Base-by-base conservation (phyloP, 2,329 filamentous ascomycete genomes). In the Alternaria alternata region DNA sequence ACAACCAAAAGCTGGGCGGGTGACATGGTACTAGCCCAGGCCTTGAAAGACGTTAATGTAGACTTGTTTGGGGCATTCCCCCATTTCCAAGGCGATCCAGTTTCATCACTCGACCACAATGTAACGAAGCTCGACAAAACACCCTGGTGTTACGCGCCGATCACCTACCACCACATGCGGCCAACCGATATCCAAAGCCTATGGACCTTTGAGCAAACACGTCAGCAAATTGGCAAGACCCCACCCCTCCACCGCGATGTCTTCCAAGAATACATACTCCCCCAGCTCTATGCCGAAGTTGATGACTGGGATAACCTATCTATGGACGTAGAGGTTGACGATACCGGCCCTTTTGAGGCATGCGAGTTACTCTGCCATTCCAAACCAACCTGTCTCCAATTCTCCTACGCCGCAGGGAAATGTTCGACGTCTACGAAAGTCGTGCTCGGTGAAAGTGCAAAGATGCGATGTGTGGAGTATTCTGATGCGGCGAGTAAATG, bases 1-100 rank as follows among this genome's bases (percentile, higher is more conserved):
- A 85, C 82, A 0, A 75, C 75, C n/a, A 54, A 63, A 36, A 81
- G 84, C 61, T 85, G 82, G 83, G 83, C 82, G 0, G 83, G 83
- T 1, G 83, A 85, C 61, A 82, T 81, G 61, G 80, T 85, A 16
- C 72, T 85, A 3, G 83, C 81, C 14, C 83, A 82, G 62, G 79
- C 79, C 5, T 66, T 85, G n/a, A 62, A 67, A 4, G 81, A 84
- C 57, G 34, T 73, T 74, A 14, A 83, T 78, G 64, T 80, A 22
- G 34, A 39, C n/a, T 14, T 64, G 14, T 49, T 53, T 5, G 56
- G 46, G 47, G 62, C 66, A 1, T 70, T 65, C 38, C 68, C 66
- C 18, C 62, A 68, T 26, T 57, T 71, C 42, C 65, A 71, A 44
- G 68, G 66, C 20, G 66, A 75, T 24, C 61, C 68, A 20, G 66